A percentile compares a stretch with the other conserved stretches of the same genome.
These are phyloP conservation scores for Phyllosticta paracitricarpa DNA, from an alignment of 2,329 filamentous ascomycete genomes.

Conservation along the genomic window DNA sequence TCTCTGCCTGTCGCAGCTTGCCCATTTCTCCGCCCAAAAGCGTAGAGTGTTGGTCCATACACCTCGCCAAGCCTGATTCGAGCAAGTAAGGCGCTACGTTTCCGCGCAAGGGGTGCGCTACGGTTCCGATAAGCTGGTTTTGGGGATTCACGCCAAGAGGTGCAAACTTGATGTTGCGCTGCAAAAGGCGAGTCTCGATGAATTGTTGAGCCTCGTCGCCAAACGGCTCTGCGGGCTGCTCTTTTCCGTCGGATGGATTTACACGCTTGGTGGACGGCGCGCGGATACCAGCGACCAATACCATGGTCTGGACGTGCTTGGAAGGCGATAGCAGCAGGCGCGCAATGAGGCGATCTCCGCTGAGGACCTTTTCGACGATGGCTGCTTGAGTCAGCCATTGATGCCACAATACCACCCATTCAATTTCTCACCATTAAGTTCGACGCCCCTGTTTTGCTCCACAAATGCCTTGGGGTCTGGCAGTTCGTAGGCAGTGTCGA, in stretches of 20 bases:
- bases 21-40: constrained; percentile 86
- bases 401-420: background rate
- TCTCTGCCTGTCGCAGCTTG: constrained; percentile 74
- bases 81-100: constrained; percentile 90
- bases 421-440: constrained; percentile 53
- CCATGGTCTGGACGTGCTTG: constrained; percentile 81
- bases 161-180: constrained; percentile 73
- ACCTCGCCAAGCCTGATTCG: constrained; percentile 79
- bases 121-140: constrained; percentile 76
- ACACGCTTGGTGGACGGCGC: constrained; percentile 79
- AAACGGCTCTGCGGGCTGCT: constrained; percentile 76
- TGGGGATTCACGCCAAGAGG: constrained; percentile 83
- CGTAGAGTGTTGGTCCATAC: constrained; percentile 92
- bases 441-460: constrained; percentile 74
- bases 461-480: constrained; percentile 65
- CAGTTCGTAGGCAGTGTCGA: constrained; percentile 74
- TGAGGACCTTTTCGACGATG: constrained; percentile 82
- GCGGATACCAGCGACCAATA: constrained; percentile 79
- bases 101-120: constrained; percentile 73
- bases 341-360: constrained; percentile 80
- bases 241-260: constrained; percentile 65
- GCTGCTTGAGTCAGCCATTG: constrained; percentile 20
- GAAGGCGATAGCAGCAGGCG: constrained; percentile 70
- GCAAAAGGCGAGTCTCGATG: constrained; percentile 75
- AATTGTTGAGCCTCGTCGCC: constrained; percentile 84